Conservation (phyloP, 176 grass and related monocot species). For the Secale cereale region DNA sequence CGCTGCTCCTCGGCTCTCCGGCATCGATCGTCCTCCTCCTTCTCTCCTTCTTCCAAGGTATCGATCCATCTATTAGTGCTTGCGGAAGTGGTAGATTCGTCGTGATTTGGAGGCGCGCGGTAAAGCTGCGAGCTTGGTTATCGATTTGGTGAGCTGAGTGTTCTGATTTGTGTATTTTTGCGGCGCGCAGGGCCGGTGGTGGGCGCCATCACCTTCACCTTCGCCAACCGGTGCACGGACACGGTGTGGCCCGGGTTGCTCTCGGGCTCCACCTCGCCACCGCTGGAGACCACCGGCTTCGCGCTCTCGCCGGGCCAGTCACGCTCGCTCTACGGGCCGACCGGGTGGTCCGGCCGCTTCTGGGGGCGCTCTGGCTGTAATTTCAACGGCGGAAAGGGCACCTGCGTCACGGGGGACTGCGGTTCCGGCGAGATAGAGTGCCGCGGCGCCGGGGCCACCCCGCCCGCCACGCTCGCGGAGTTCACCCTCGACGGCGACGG, state of each 20-base stretch:
- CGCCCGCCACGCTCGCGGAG: constrained; percentile 87
- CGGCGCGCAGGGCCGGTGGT: constrained; percentile 33
- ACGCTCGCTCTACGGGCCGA: constrained; percentile 48
- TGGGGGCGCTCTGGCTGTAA: constrained; percentile 79
- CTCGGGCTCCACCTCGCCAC: constrained; percentile 60
- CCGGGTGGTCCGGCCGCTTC: constrained; percentile 83
- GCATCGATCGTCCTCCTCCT: constrained; percentile 26
- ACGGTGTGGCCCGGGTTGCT: constrained; percentile 94
- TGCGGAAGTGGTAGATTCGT: background rate
- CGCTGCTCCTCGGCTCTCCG: constrained; percentile 24
- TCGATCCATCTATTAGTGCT: background rate
- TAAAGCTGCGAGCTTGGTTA: background rate
- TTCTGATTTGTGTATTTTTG: background rate
- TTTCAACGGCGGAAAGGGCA: constrained; percentile 57
- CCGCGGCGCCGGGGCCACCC: constrained; percentile 51
- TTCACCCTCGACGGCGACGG: constrained; percentile 69
- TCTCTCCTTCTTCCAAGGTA: constrained; percentile 47
- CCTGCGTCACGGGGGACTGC: constrained; percentile 85
- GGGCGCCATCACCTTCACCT: constrained; percentile 66
- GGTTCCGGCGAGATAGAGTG: constrained; percentile 79
- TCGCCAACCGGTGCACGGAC: constrained; percentile 65
- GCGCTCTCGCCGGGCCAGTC: constrained; percentile 53
- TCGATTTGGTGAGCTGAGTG: background rate
- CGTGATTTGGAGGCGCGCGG: background rate
- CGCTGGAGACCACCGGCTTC: constrained; percentile 73